Evolutionary conservation across 1,139 yeast genomes (phyloP), one percentile per base, ranked within the genome.

Genomic region (Kazachstania sp.): DNA sequence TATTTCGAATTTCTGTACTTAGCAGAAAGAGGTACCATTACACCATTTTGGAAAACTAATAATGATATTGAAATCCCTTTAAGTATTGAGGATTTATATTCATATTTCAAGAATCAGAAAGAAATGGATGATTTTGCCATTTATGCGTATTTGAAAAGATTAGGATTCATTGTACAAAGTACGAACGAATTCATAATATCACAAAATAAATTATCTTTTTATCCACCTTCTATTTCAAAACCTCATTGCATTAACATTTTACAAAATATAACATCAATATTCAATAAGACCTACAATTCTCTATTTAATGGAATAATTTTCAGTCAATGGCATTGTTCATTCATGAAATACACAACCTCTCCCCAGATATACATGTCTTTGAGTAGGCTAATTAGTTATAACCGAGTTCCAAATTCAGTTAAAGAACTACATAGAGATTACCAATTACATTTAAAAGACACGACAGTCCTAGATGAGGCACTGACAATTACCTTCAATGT

Each of bases 21-120:
- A 48, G 77, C 82, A 2, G 96, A 90, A 63, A 72, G 97, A 60
- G 97, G 97, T 0, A 77, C 87, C 1, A 71, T 87, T 63, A 71
- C 79, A 26, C 77, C 86, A 19, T 79, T 71, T 16, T 39, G 44
- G 32, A 26, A 37, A 19, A 15, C 36, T 12, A 20, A 30, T 37
- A 9, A 37, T 37, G 20, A 18, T 8, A 20, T 13, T 5, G 42
- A 39, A 4, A 63, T 69, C 11, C 74, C 79, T 2, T 61, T 88
- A 61, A 75, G 83, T 46, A 65, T 90, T 31, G 83, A 86, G 53
- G 83, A 78, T 45, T 71, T 84, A 3, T 86, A 87, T 63, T 67
- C 83, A 0, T 66, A 75, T 36, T 70, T 83, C 31, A 57, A 59
- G 18, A 49, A 63, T n/a, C 66, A 69, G 46, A 66, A 70, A 9